phyloP scores from a whole-genome alignment of 2,329 filamentous ascomycete species.

The Penicillium brasilianum region DNA sequence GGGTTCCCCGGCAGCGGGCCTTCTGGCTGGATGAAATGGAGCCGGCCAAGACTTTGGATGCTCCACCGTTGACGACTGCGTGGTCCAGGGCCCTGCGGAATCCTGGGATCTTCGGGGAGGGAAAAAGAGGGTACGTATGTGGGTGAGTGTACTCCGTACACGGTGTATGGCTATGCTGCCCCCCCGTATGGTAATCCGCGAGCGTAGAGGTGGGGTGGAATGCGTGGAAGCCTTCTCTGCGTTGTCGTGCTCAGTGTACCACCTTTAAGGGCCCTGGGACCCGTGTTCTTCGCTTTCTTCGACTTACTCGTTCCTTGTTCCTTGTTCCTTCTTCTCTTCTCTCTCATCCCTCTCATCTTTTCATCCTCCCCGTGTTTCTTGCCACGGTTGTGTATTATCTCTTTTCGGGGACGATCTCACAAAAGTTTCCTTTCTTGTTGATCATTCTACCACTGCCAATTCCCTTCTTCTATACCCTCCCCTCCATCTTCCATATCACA shows the following conservation, averaged over 20 bases:
- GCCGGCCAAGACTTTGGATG: conserved; percentile 23
- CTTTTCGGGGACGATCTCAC: conserved; percentile 1
- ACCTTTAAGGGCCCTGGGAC: conserved; percentile 4
- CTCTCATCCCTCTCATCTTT: conserved; percentile 9
- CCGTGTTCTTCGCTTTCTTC: conserved; percentile 1
- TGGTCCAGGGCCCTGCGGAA: conserved; percentile 8
- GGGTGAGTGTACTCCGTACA: neutral
- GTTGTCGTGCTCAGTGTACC: neutral
- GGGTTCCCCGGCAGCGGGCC: conserved; percentile 8
- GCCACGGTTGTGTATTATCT: conserved; percentile 17
- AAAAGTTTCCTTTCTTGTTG: conserved; percentile 12
- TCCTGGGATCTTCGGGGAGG: neutral
- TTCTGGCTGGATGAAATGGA: conserved; percentile 17
- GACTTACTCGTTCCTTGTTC: neutral
- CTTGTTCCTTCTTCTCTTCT: conserved; percentile 11
- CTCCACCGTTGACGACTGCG: conserved; percentile 32
- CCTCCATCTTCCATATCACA: conserved; percentile 19
- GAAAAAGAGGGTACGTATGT: neutral
- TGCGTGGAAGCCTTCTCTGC: conserved; percentile 4
- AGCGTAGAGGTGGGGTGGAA: neutral
- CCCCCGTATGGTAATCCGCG: neutral
- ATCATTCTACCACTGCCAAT: neutral
- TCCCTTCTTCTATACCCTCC: neutral
- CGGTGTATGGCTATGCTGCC: no score
- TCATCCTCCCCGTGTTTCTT: conserved; percentile 6